Conservation (phyloP, 345 rosid genomes). For the Geranium rotundifolium region DNA sequence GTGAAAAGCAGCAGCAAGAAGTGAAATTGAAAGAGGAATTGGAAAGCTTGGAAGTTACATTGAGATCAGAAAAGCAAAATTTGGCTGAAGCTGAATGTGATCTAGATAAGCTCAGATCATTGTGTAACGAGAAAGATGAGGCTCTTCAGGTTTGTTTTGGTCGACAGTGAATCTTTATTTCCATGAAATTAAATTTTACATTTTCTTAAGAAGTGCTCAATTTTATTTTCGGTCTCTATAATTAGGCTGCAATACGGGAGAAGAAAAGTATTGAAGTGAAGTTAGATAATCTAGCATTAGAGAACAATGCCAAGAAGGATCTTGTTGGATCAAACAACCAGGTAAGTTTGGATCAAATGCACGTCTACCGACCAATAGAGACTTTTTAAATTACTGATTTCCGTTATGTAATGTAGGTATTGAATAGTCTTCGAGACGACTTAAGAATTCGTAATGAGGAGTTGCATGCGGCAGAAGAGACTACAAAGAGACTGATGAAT, state of each 20-base stretch:
- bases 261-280: conserved; percentile 50
- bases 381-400: neutral
- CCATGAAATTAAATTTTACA: neutral
- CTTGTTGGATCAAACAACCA: conserved; percentile 30
- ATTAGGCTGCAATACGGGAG: conserved; percentile 49
- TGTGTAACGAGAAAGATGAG: conserved; percentile 52
- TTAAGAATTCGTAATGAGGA: conserved; percentile 48
- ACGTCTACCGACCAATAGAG: conserved; percentile 1
- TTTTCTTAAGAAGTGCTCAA: neutral
- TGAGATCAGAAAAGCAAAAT: conserved; percentile 56
- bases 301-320: conserved; percentile 34
- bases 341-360: conserved; percentile 26
- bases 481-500: conserved; percentile 31
- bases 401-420: conserved; percentile 21
- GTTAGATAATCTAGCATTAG: conserved; percentile 30
- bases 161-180: too few species aligned
- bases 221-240: conserved; percentile 10
- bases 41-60: conserved; percentile 41
- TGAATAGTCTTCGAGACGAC: conserved; percentile 53
- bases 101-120: conserved; percentile 41
- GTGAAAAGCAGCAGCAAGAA: conserved; percentile 53
- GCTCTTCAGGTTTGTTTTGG: conserved; percentile 42
- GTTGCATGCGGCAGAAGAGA: conserved; percentile 43
- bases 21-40: conserved; percentile 53
- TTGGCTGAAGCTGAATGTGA: conserved; percentile 37